Conservation (phyloP, 208 protist species). For the Novymonas esmeraldas region DNA sequence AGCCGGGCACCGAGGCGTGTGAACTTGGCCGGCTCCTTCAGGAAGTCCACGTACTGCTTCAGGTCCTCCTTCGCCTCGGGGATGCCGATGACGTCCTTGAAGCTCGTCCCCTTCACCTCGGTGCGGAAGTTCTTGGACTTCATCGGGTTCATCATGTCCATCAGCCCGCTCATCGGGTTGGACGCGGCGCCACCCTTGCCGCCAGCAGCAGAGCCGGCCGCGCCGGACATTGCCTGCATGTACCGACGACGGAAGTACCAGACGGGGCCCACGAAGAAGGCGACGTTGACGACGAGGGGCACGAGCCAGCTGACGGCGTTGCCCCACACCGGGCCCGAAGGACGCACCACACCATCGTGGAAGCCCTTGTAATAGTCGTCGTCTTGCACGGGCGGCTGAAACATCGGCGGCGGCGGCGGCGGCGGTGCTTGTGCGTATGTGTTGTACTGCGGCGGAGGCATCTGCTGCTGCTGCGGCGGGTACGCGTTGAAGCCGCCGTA, state of each 20-base stretch:
- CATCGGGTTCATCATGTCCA: conserved; percentile 96
- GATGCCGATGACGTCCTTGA: conserved; percentile 97
- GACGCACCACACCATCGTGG: conserved; percentile 86
- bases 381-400: conserved; percentile 42
- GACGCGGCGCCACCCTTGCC: conserved; percentile 40
- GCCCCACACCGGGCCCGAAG: conserved; percentile 65
- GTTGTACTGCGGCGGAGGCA: conserved; percentile 13
- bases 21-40: conserved; percentile 97
- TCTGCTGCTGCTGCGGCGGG: conserved; percentile 33
- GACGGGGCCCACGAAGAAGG: conserved; percentile 86
- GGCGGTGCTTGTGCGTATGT: conserved; percentile 14
- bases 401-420: conserved; percentile 19
- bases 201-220: conserved; percentile 30
- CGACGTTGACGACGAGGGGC: conserved; percentile 81
- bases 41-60: conserved; percentile 98
- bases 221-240: conserved; percentile 68
- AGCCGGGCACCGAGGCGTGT: conserved; percentile 96
- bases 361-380: conserved; percentile 92
- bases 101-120: conserved; percentile 87
- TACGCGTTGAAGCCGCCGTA: conserved; percentile 17
- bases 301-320: conserved; percentile 80
- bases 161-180: conserved; percentile 69
- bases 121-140: conserved; percentile 87
- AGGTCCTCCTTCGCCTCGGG: conserved; percentile 98
- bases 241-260: conserved; percentile 91